These are phyloP conservation scores for Trametes cubensis DNA, from an alignment of 768 basidiomycete genomes.

Conservation along the genomic window DNA sequence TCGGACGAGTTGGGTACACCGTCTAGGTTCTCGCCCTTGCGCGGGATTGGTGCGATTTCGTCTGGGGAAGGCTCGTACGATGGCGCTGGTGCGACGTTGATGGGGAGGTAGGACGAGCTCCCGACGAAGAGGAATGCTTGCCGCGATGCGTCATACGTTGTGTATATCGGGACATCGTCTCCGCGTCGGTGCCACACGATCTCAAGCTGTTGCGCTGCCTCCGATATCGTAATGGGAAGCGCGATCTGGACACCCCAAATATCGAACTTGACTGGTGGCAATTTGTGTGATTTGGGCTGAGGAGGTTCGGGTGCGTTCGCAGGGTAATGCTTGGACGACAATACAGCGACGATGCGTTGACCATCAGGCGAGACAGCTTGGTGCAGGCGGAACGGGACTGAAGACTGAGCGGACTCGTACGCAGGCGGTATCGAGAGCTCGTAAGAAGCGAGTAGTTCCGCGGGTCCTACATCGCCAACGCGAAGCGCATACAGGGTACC, in stretches of 20 bases:
- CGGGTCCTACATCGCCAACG: conserved; percentile 42
- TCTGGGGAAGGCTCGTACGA: conserved; percentile 62
- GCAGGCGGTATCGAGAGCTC: conserved; percentile 40
- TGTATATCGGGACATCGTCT: conserved; percentile 66
- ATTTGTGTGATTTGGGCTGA: conserved; percentile 29
- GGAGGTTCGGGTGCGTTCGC: conserved; percentile 9
- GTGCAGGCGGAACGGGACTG: conserved; percentile 51
- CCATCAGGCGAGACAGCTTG: conserved; percentile 40
- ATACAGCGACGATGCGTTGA: conserved; percentile 46
- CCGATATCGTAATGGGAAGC: conserved; percentile 42
- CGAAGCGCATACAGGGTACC: conserved; percentile 67
- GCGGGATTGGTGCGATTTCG: conserved; percentile 72
- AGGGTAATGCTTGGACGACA: conserved; percentile 59
- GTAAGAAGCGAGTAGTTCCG: conserved; percentile 55
- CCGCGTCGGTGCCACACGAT: conserved; percentile 74
- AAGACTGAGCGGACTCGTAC: conserved; percentile 30
- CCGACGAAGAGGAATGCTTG: conserved; percentile 60
- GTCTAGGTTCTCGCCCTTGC: conserved; percentile 59
- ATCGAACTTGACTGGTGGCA: conserved; percentile 54
- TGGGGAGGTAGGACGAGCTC: conserved; percentile 54
- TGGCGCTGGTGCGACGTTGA: conserved; percentile 36
- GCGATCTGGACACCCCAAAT: conserved; percentile 62
- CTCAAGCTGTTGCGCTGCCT: conserved; percentile 44
- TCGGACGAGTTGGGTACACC: conserved; percentile 23
- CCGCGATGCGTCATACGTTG: conserved; percentile 48